Percentiles rank a stretch among this genome's conserved stretches.
phyloP scores from a whole-genome alignment of 108 stramenopile genomes.

The Cyclotella atomus region DNA sequence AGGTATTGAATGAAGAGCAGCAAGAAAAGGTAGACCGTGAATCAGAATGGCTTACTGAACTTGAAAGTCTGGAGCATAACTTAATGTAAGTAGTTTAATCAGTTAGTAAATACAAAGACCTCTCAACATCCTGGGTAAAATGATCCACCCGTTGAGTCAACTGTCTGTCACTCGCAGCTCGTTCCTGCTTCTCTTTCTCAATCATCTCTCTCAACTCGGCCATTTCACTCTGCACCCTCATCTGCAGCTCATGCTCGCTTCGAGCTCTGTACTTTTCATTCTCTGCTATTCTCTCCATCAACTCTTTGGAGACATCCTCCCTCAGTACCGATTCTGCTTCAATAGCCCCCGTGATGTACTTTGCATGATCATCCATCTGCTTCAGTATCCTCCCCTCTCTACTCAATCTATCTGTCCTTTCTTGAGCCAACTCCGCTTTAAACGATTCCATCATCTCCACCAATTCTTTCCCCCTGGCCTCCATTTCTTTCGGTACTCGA shows the following conservation, averaged over 20 bases:
- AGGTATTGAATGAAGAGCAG: slow-evolving; percentile 58
- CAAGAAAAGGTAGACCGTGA: slow-evolving; percentile 53
- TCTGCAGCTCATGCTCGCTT: slow-evolving; percentile 73
- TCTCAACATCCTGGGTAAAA: no score
- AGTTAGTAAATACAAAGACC: no score
- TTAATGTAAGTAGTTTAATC: slow-evolving; percentile 52
- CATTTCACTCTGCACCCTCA: slow-evolving; percentile 74
- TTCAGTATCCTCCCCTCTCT: slow-evolving; percentile 89
- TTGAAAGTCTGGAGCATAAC: slow-evolving; percentile 69
- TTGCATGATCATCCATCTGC: slow-evolving; percentile 88
- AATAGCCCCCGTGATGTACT: slow-evolving; percentile 66
- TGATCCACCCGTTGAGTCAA: background rate
- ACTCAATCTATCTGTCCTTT: slow-evolving; percentile 75
- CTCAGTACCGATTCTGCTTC: slow-evolving; percentile 76
- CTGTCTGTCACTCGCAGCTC: slow-evolving; percentile 80
- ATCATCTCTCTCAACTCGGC: slow-evolving; percentile 68
- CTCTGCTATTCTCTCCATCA: slow-evolving; percentile 63
- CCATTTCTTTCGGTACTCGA: slow-evolving; percentile 53
- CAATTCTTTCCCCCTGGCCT: slow-evolving; percentile 57
- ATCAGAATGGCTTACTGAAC: slow-evolving; percentile 45
- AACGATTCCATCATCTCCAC: slow-evolving; percentile 55
- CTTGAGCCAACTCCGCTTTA: slow-evolving; percentile 76
- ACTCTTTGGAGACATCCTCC: slow-evolving; percentile 61
- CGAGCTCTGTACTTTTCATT: slow-evolving; percentile 68
- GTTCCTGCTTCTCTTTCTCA: slow-evolving; percentile 70